Conservation (phyloP, 2,329 filamentous ascomycete species). For the Cladosporium sp. region DNA sequence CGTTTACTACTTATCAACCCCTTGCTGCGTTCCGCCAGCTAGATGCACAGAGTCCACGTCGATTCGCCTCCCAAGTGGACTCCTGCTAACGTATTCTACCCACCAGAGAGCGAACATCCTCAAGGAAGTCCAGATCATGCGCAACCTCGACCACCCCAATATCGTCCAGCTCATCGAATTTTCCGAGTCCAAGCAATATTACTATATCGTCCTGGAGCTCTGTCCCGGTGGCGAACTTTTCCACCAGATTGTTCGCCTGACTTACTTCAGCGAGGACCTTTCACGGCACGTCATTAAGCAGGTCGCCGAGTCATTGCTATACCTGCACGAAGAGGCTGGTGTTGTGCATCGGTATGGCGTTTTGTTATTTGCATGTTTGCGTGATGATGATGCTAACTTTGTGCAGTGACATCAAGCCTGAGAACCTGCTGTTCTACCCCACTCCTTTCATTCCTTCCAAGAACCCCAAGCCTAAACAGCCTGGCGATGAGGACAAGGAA, state of each 20-base stretch:
- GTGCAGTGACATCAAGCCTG: constrained; percentile 88
- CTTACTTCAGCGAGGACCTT: constrained; percentile 95
- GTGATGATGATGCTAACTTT: constrained; percentile 29
- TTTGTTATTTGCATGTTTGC: constrained; percentile 80
- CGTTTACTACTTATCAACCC: constrained; percentile 1
- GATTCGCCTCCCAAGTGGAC: constrained; percentile 12
- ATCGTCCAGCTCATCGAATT: constrained; percentile 93
- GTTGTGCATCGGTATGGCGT: constrained; percentile 85
- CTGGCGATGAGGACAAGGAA: constrained; percentile 93
- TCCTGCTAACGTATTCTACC: constrained; percentile 13
- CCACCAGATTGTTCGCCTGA: constrained; percentile 95
- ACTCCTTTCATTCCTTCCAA: constrained; percentile 75
- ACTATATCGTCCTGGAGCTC: constrained; percentile 93
- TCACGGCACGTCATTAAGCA: constrained; percentile 91
- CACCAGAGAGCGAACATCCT: constrained; percentile 86
- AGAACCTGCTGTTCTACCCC: constrained; percentile 91
- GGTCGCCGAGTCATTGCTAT: constrained; percentile 89
- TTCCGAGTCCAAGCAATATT: constrained; percentile 87
- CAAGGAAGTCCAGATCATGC: constrained; percentile 99
- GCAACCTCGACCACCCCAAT: constrained; percentile 90
- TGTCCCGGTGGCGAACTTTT: constrained; percentile 95
- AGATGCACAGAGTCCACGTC: constrained; percentile 2
- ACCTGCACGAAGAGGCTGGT: constrained; percentile 88
- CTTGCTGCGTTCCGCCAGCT: constrained; percentile 13
- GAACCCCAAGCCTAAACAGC: constrained; percentile 69